Conservation (phyloP, 2,329 filamentous ascomycete genomes). For the Nothophaeocryptopus gaeumannii region DNA sequence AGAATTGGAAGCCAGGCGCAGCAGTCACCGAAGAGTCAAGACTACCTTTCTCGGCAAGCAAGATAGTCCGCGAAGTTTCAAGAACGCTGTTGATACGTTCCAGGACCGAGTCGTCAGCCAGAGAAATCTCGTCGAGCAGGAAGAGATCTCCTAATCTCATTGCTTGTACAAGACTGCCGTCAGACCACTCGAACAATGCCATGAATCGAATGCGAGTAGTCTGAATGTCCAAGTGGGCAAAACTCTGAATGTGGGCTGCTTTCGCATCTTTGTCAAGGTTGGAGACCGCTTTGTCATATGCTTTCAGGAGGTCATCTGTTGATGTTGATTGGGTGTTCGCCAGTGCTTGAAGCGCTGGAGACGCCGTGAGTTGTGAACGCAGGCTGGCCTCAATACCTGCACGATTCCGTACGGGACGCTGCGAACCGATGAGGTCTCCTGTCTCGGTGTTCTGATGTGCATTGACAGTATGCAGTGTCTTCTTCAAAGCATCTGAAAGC, state of each 20-base stretch:
- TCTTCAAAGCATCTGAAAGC: constrained; percentile 74
- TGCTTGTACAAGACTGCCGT: constrained; percentile 87
- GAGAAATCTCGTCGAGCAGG: constrained; percentile 92
- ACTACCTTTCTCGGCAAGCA: constrained; percentile 91
- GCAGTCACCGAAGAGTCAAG: constrained; percentile 77
- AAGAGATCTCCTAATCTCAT: constrained; percentile 91
- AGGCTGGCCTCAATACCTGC: constrained; percentile 67
- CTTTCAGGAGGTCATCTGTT: constrained; percentile 56
- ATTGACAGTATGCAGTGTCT: constrained; percentile 83
- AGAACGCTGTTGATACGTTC: constrained; percentile 96
- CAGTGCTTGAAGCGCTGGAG: constrained; percentile 27
- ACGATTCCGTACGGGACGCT: constrained; percentile 85
- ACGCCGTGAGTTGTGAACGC: constrained; percentile 56
- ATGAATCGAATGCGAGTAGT: constrained; percentile 63
- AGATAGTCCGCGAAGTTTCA: constrained; percentile 78
- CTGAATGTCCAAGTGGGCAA: constrained; percentile 37
- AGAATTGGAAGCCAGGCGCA: constrained; percentile 80
- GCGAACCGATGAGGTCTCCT: constrained; percentile 92
- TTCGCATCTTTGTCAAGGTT: constrained; percentile 31
- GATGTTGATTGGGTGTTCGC: constrained; percentile 29
- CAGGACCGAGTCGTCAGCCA: constrained; percentile 94
- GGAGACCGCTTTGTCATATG: constrained; percentile 53
- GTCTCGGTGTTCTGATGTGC: constrained; percentile 98
- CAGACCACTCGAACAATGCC: constrained; percentile 92
- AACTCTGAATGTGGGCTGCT: constrained; percentile 12